Evolutionary conservation across 305 asterid genomes (phyloP).

Genomic region (Fraxinus angustifolia): DNA sequence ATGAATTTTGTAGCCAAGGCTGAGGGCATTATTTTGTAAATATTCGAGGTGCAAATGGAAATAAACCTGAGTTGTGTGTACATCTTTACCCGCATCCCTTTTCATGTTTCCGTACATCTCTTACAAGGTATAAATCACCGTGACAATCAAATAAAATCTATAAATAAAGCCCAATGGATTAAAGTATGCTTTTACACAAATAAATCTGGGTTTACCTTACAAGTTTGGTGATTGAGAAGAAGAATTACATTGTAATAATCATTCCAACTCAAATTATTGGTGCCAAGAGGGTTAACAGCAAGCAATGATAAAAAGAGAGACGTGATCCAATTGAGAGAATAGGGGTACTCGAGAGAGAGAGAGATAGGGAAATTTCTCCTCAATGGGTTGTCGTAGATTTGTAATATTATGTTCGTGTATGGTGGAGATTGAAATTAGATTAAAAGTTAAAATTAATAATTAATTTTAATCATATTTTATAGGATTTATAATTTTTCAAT

Average conservation of each 20-base stretch:
- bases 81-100: not conserved
- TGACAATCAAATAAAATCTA: too few relatives aligned
- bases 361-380: too few relatives aligned
- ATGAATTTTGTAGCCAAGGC: constrained; percentile 52
- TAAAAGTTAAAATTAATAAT: too few relatives aligned
- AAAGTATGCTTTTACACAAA: not conserved
- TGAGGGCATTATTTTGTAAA: constrained; percentile 50
- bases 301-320: not conserved
- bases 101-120: not conserved
- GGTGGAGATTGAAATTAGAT: too few relatives aligned
- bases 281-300: not conserved
- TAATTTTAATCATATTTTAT: too few relatives aligned
- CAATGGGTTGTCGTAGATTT: too few relatives aligned
- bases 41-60: constrained; percentile 38
- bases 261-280: not conserved
- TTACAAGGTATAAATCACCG: not conserved
- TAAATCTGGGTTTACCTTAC: not conserved
- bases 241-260: not conserved
- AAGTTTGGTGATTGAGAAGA: too few relatives aligned
- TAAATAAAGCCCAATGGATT: too few relatives aligned
- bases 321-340: not conserved
- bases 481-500: too few relatives aligned
- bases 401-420: too few relatives aligned
- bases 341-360: too few relatives aligned
- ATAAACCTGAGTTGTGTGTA: not conserved